These are phyloP conservation scores for Fusarium sp. DNA, from an alignment of 2,329 filamentous ascomycete species.

Conservation along the genomic window DNA sequence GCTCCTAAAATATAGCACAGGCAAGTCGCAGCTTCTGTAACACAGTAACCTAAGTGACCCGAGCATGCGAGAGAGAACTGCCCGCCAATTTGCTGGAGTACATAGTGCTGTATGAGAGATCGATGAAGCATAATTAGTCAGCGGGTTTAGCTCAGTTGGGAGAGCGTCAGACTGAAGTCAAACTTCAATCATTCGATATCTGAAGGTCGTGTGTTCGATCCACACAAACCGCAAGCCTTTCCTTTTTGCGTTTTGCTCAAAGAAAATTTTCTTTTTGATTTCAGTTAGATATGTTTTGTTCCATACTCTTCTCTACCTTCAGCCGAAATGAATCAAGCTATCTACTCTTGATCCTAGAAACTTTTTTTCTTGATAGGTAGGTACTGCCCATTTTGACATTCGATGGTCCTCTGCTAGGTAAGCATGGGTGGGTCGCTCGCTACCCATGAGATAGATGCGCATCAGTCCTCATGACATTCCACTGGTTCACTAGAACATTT, in stretches of 20 bases:
- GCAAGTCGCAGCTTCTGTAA: neutral
- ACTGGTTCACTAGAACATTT: too few species aligned
- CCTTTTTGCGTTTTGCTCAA: neutral
- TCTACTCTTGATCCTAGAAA: too few species aligned
- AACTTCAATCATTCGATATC: neutral
- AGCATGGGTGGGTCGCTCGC: neutral
- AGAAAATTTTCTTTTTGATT: too few species aligned
- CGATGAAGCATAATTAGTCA: neutral
- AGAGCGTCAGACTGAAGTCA: constrained; percentile 4
- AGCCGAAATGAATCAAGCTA: too few species aligned
- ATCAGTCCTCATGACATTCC: neutral
- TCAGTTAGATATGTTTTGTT: too few species aligned
- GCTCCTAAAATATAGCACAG: neutral
- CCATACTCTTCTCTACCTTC: too few species aligned
- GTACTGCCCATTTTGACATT: neutral
- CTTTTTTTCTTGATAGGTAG: neutral
- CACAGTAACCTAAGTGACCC: too few species aligned
- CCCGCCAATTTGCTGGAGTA: too few species aligned
- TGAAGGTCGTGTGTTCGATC: constrained; percentile 6
- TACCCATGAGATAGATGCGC: neutral
- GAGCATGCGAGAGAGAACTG: too few species aligned
- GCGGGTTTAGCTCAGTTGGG: constrained; percentile 8
- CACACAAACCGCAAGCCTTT: neutral
- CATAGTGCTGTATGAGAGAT: fast-evolving
- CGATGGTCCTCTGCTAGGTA: neutral